A percentile compares a stretch with the other conserved stretches of the same genome.
Evolutionary conservation across 2,329 filamentous ascomycete species (phyloP).

Genomic region (Ambrosiella cleistominuta): DNA sequence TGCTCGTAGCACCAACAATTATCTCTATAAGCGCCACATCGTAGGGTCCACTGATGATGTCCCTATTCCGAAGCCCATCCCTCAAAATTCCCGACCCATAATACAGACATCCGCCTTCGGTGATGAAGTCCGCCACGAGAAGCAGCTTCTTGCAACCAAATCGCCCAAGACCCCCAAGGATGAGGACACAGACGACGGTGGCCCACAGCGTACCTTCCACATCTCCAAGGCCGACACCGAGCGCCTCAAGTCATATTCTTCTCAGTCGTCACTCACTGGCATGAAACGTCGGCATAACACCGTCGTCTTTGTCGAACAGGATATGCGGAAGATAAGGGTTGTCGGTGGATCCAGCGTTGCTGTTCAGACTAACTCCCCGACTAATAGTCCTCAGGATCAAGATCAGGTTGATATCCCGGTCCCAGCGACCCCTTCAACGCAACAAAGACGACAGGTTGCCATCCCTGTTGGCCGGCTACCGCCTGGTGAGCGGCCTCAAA

Average conservation of each 20-base stretch:
- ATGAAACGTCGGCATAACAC: slow-evolving; percentile 15
- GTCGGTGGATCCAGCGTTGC: background rate
- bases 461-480: slow-evolving; percentile 19
- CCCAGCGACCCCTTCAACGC: slow-evolving; percentile 9
- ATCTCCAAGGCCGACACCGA: slow-evolving; percentile 12
- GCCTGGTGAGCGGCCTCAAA: slow-evolving; percentile 16
- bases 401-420: slow-evolving; percentile 9
- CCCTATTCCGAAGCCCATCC: slow-evolving; percentile 6
- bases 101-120: slow-evolving; percentile 32
- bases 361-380: background rate
- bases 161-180: background rate
- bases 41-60: slow-evolving; percentile 15
- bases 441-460: slow-evolving; percentile 9
- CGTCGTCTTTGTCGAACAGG: slow-evolving; percentile 40
- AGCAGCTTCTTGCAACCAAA: background rate
- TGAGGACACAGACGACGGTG: slow-evolving; percentile 9
- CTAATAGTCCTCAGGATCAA: background rate
- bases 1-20: slow-evolving; percentile 31
- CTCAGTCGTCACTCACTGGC: slow-evolving; percentile 2
- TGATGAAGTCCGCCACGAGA: slow-evolving; percentile 17
- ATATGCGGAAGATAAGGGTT: slow-evolving; percentile 21
- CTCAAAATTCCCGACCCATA: slow-evolving; percentile 20
- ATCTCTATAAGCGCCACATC: slow-evolving; percentile 37
- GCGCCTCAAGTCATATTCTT: slow-evolving; percentile 6
- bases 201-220: slow-evolving; percentile 10